Evolutionary conservation across 805 yeast genomes (phyloP), one percentile per base, ranked within the genome.

Genomic region (Torulaspora delbrueckii): DNA sequence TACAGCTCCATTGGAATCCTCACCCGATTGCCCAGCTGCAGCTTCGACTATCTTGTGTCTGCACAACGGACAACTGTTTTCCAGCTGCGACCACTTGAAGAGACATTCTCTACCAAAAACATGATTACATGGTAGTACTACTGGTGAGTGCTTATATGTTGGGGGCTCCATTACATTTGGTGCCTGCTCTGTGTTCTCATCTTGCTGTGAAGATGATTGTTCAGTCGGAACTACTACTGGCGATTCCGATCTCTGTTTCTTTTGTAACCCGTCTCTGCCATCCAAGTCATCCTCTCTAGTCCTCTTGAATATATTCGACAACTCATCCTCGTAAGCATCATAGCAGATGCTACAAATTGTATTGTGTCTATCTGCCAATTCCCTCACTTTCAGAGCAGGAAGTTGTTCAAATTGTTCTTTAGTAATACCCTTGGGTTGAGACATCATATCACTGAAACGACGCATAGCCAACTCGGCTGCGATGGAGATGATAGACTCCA

Each of bases 11-110:
- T 42, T 34, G 13, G 27, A 28, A 23, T 37, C 16, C 19, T 45
- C 46, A 34, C 33, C 13, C 9, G 37, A 18, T n/a, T 47, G 43
- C 13, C 44, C 47, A 13, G 44, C 38, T 12, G 46, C 43, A 18
- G 33, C 30, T 31, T 60, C 67, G 45, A 73, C 72, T 48, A 84
- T 69, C 16, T 74, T 69, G 13, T 71, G 71, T 47, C 98, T 79
- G 62, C 99, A 91, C 38, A 91, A 66, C 0, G 99, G 99, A 62
- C 98, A 90, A 2, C 87, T 78, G 25, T 78, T 75, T 56, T 84
- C 81, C 19, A 77, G 68, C 49, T 75, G 76, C 41, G 91, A 76
- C 99, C 99, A 91, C 55, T 84, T 86, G 47, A 73, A 77, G 19
- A 89, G 70, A 69, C 99, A 91, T n/a, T 78, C 76, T 50, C 81